A percentile compares a stretch with the other conserved stretches of the same genome.
Evolutionary conservation across 2,329 filamentous ascomycete genomes (phyloP).

Genomic region (Aspergillus ruber): DNA sequence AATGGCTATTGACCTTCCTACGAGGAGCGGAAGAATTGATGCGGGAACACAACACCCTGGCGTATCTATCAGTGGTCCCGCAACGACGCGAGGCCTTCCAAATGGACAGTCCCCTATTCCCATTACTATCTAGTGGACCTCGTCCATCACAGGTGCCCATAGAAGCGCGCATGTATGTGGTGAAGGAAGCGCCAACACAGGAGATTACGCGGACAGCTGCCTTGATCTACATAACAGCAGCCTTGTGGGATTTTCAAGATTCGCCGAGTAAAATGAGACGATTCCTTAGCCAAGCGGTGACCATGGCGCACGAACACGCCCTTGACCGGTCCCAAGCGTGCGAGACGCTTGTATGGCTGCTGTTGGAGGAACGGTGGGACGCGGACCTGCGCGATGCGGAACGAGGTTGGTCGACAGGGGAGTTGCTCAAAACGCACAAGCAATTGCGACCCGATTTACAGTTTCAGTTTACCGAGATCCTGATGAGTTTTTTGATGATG

Average conservation of each 20-base stretch:
- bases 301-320: constrained; percentile 21
- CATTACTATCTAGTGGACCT: constrained; percentile 36
- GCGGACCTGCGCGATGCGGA: constrained; percentile 29
- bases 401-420: constrained; percentile 32
- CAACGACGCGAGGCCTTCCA: constrained; percentile 26
- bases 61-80: constrained; percentile 23
- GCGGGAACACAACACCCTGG: constrained; percentile 19
- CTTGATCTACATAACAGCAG: constrained; percentile 34
- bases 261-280: constrained; percentile 24
- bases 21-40: constrained; percentile 30
- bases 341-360: constrained; percentile 36
- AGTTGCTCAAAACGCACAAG: constrained; percentile 30
- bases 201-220: constrained; percentile 32
- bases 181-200: constrained; percentile 25
- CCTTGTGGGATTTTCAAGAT: constrained; percentile 30
- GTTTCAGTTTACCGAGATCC: constrained; percentile 35
- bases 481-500: constrained; percentile 32
- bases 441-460: constrained; percentile 30
- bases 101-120: constrained; percentile 33
- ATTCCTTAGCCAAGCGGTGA: constrained; percentile 24
- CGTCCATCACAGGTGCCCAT: constrained; percentile 32
- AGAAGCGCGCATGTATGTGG: constrained; percentile 31
- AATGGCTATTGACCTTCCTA: constrained; percentile 30
- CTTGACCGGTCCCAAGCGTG: constrained; percentile 31
- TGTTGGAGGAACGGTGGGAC: constrained; percentile 32